These are phyloP conservation scores for Lactarius akahatsu DNA, from an alignment of 768 basidiomycete genomes.

Conservation along the genomic window DNA sequence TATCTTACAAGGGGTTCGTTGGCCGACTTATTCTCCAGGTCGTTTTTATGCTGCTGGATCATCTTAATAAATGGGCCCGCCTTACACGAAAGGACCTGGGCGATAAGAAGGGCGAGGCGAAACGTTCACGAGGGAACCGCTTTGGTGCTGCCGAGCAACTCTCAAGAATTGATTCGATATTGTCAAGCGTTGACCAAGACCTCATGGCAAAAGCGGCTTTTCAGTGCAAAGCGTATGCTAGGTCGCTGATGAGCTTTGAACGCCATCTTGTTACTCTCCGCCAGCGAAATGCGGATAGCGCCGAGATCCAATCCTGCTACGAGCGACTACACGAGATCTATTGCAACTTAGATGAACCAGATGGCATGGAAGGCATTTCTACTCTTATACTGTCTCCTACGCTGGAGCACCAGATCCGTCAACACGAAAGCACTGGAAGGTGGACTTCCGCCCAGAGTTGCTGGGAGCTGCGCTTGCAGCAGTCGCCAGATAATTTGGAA, in stretches of 20 bases:
- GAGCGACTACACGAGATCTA: conserved; percentile 96
- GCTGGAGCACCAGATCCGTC: conserved; percentile 92
- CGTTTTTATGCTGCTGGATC: conserved; percentile 92
- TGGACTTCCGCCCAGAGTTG: conserved; percentile 99
- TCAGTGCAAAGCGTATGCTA: conserved; percentile 90
- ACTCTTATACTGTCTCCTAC: conserved; percentile 84
- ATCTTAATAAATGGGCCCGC: conserved; percentile 87
- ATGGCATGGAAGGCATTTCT: conserved; percentile 98
- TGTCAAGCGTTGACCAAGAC: conserved; percentile 80
- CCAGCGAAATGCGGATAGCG: conserved; percentile 39
- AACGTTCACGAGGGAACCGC: conserved; percentile 46
- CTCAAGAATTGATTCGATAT: conserved; percentile 70
- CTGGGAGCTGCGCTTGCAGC: conserved; percentile 94
- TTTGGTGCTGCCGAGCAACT: conserved; percentile 58
- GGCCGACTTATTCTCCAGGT: conserved; percentile 49
- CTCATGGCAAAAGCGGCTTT: conserved; percentile 93
- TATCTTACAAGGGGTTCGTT: background rate
- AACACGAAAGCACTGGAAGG: conserved; percentile 93
- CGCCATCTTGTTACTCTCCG: conserved; percentile 63
- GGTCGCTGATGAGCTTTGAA: conserved; percentile 94
- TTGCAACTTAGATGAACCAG: conserved; percentile 93
- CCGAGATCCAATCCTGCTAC: conserved; percentile 67
- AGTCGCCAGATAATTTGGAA: conserved; percentile 83
- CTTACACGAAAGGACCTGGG: conserved; percentile 61
- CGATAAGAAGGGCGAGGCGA: conserved; percentile 49